A percentile compares a stretch with the other conserved stretches of the same genome.
Evolutionary conservation across 306 rosid species (phyloP).

Genomic region (Rubus parviflorus): DNA sequence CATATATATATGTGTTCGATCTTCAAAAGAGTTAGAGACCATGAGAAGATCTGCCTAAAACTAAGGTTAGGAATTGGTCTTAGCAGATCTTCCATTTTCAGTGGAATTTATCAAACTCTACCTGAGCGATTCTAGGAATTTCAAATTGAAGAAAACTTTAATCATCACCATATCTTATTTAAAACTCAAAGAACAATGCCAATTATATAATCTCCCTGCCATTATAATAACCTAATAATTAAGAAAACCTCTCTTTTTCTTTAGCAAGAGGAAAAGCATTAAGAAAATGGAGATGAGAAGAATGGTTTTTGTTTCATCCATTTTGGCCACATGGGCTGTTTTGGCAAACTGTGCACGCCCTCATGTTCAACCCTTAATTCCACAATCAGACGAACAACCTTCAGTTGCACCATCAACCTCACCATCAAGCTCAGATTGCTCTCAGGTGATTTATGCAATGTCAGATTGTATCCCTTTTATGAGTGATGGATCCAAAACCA

Average conservation of each 20-base stretch:
- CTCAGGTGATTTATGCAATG: neutral
- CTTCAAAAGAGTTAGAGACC: neutral
- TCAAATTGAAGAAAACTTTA: neutral
- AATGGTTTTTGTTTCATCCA: neutral
- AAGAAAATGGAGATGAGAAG: constrained; percentile 8
- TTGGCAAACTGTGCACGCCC: constrained; percentile 10
- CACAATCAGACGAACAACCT: neutral
- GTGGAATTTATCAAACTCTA: constrained; percentile 3
- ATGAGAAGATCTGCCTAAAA: neutral
- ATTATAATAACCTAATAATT: neutral
- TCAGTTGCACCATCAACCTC: neutral
- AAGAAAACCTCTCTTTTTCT: neutral
- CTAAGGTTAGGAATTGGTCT: neutral
- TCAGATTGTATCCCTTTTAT: constrained; percentile 26
- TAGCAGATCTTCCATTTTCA: constrained; percentile 8
- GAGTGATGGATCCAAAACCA: neutral
- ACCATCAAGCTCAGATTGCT: constrained; percentile 7
- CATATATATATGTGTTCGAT: neutral
- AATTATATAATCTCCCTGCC: neutral
- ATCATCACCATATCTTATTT: neutral
- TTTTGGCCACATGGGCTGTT: constrained; percentile 5
- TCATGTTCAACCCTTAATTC: neutral
- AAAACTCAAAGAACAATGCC: neutral
- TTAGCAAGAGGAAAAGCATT: neutral
- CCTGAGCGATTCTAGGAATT: constrained; percentile 15